These are phyloP conservation scores for Debaryomyces prosopidis DNA, from an alignment of 805 yeast species.

Conservation along the genomic window DNA sequence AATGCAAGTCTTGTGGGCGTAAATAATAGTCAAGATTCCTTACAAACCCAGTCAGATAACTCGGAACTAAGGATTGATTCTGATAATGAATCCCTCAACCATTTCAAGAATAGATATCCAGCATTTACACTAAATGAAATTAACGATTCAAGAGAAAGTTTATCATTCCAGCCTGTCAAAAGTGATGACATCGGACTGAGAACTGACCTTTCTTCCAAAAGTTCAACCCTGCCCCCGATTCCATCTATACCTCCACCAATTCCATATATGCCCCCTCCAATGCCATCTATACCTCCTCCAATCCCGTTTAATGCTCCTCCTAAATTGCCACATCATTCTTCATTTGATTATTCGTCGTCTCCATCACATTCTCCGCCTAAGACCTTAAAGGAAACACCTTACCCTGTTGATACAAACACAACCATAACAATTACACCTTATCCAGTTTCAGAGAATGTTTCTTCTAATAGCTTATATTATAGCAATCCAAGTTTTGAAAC, in stretches of 20 bases:
- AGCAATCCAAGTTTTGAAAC: background rate
- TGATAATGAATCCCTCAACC: slow-evolving; percentile 2
- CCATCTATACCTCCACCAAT: background rate
- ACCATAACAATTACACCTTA: slow-evolving; percentile 7
- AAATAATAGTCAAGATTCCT: slow-evolving; percentile 2
- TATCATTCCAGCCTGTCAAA: background rate
- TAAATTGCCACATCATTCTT: no score
- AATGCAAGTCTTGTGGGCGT: slow-evolving; percentile 3
- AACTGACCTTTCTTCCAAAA: no score
- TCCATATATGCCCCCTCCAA: background rate
- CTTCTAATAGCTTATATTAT: background rate
- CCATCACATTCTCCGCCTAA: slow-evolving; percentile 3
- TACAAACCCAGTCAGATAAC: background rate
- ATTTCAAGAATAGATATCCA: slow-evolving; percentile 8
- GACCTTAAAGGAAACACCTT: background rate
- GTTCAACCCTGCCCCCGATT: background rate
- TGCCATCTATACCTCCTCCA: no score
- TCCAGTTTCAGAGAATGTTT: slow-evolving; percentile 5
- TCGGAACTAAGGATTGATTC: background rate
- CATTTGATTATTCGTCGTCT: background rate
- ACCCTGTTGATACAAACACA: slow-evolving; percentile 1
- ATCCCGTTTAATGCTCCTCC: no score
- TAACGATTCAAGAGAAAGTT: background rate
- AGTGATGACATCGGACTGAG: background rate
- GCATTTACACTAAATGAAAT: slow-evolving; percentile 3